phyloP scores from a whole-genome alignment of 768 basidiomycete genomes.

The Ramaria rubella region DNA sequence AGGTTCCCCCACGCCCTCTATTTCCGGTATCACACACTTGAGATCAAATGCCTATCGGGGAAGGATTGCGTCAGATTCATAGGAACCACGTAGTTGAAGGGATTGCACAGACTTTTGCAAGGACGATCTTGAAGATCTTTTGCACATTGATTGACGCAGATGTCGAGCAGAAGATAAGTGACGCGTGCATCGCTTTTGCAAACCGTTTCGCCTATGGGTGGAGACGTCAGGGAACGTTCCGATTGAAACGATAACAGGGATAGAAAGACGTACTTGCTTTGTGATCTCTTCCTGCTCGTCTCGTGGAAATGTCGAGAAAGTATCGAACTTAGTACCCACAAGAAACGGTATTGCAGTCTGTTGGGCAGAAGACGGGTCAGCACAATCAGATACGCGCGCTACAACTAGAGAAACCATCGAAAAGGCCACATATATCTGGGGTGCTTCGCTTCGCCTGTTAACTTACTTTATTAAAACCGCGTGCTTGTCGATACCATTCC shows the following conservation, averaged over 20 bases:
- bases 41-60: constrained; percentile 72
- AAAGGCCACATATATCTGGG: background rate
- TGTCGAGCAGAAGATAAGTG: constrained; percentile 98
- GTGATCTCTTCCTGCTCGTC: constrained; percentile 99
- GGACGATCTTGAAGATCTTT: constrained; percentile 98
- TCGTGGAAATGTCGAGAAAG: constrained; percentile 88
- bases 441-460: too few species aligned
- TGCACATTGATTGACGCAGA: constrained; percentile 99
- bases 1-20: constrained; percentile 94
- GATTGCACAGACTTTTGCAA: constrained; percentile 53
- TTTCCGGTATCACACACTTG: constrained; percentile 98
- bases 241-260: background rate
- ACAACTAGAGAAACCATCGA: background rate
- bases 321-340: constrained; percentile 98
- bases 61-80: background rate
- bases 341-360: constrained; percentile 98
- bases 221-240: constrained; percentile 7
- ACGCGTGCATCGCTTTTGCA: constrained; percentile 98
- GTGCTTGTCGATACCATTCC: constrained; percentile 99
- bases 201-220: constrained; percentile 82
- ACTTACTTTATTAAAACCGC: constrained; percentile 96
- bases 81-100: constrained; percentile 13
- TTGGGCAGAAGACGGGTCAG: background rate
- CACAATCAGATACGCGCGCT: background rate
- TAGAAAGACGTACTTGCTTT: constrained; percentile 61